Evolutionary conservation across 768 basidiomycete species (phyloP), one percentile per base, ranked within the genome.

Genomic region (Serendipita sp.): DNA sequence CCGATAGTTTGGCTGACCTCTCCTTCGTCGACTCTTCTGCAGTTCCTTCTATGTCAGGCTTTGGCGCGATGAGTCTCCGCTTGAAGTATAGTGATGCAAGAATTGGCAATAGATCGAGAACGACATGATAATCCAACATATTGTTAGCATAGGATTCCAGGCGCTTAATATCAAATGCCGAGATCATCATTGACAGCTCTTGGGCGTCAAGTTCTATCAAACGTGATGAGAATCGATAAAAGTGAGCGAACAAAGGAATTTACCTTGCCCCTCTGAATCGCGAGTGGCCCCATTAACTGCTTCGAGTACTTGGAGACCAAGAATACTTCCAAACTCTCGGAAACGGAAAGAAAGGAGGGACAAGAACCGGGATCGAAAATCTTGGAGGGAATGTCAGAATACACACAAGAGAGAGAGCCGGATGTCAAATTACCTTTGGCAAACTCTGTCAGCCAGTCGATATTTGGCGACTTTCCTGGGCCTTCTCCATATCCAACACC

Each of bases 61-160:
- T 4, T 88, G 73, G 36, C 84, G 80, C 68, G 78, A 60, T 62
- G 55, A 79, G 69, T 8, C 74, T 70, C 11, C 72, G 80, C 69
- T 91, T 83, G 73, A 98, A 99, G 75, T 87, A 95, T 13, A 97
- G 77, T n/a, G 80, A 75, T 2, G 91, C 84, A 43, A 92, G 75
- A 0, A 77, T 80, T 0, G 96, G 95, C 15, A 99, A 79, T 29
- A 98, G 78, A 73, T 99, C 96, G 44, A 98, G 79, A 64, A 98
- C 82, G 69, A 95, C 91, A 71, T 98, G 96, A 70, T 95, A 97
- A 73, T 98, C 96, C 45, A 98, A 80, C 83, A 88, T 86, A 71
- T 92, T 92, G 73, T 96, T 93, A 0, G 92, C 88, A 68, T 99
- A 99, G 3, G 95, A 89, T 69, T 94, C 88, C 13, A 99, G 80